These are phyloP conservation scores for Clavispora fructus DNA, from an alignment of 805 yeast species.

Conservation along the genomic window DNA sequence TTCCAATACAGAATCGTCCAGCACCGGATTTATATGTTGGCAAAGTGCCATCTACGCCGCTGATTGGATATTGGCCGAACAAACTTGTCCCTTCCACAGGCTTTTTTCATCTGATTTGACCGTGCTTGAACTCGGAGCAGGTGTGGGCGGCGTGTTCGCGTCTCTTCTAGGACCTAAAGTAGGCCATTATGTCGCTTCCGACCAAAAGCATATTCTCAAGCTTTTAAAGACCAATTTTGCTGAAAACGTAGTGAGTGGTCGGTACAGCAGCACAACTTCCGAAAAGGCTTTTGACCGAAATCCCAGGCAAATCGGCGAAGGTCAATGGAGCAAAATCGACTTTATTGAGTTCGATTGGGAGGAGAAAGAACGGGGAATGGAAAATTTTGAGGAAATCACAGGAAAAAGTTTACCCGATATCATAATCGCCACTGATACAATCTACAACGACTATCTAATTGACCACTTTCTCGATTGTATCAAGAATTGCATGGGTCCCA, in stretches of 20 bases:
- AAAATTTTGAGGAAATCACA: slow-evolving; percentile 8
- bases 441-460: slow-evolving; percentile 58
- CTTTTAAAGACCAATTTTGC: slow-evolving; percentile 43
- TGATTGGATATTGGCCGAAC: slow-evolving; percentile 45
- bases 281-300: background rate
- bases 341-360: slow-evolving; percentile 64
- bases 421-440: slow-evolving; percentile 59
- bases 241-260: slow-evolving; percentile 24
- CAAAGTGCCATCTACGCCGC: slow-evolving; percentile 42
- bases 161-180: slow-evolving; percentile 29
- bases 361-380: slow-evolving; percentile 29
- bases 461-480: slow-evolving; percentile 45
- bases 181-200: slow-evolving; percentile 48
- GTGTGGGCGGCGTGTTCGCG: slow-evolving; percentile 50
- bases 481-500: slow-evolving; percentile 24
- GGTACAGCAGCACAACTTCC: slow-evolving; percentile 8
- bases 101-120: slow-evolving; percentile 11
- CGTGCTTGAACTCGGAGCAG: slow-evolving; percentile 60
- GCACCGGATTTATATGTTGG: slow-evolving; percentile 69
- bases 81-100: slow-evolving; percentile 21
- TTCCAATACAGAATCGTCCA: slow-evolving; percentile 30
- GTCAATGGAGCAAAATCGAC: slow-evolving; percentile 26
- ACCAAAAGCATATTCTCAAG: slow-evolving; percentile 51
- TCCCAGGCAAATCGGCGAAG: background rate
- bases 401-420: slow-evolving; percentile 32